Evolutionary conservation across 495 filamentous ascomycete genomes (phyloP).

Genomic region (Neohortaea acidophila): DNA sequence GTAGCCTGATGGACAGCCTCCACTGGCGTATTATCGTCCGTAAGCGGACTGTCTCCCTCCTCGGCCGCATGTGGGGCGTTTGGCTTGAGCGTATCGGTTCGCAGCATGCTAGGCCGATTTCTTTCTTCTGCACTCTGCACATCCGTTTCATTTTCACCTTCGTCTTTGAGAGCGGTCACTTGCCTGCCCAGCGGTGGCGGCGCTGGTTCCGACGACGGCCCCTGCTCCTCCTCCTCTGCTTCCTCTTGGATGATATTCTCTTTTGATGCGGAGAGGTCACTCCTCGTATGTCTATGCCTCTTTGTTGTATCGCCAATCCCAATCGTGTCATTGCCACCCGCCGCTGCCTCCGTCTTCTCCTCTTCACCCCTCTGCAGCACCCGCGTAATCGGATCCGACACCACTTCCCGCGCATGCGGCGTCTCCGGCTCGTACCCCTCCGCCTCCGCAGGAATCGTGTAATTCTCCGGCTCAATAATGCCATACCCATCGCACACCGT

Average conservation of each 20-base stretch:
- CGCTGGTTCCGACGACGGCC: too few species aligned
- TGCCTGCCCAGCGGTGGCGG: too few species aligned
- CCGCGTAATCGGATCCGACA: constrained; percentile 3
- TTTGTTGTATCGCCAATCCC: constrained; percentile 16
- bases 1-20: too few species aligned
- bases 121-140: too few species aligned
- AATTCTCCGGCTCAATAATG: constrained; percentile 81
- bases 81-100: too few species aligned
- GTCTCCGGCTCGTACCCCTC: constrained; percentile 48
- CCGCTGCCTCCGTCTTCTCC: background rate
- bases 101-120: too few species aligned
- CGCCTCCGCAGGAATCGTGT: constrained; percentile 85
- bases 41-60: too few species aligned
- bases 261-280: constrained; percentile 3
- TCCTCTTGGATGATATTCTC: constrained; percentile 19
- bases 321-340: background rate
- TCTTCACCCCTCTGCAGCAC: constrained; percentile 3
- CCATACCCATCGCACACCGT: constrained; percentile 83
- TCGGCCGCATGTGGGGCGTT: too few species aligned
- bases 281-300: constrained; percentile 18
- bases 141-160: too few species aligned
- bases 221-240: constrained; percentile 17
- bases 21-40: too few species aligned
- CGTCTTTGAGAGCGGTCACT: too few species aligned
- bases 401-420: constrained; percentile 27